Conservation (phyloP, 495 filamentous ascomycete genomes). For the Friedmanniomyces endolithicus region DNA sequence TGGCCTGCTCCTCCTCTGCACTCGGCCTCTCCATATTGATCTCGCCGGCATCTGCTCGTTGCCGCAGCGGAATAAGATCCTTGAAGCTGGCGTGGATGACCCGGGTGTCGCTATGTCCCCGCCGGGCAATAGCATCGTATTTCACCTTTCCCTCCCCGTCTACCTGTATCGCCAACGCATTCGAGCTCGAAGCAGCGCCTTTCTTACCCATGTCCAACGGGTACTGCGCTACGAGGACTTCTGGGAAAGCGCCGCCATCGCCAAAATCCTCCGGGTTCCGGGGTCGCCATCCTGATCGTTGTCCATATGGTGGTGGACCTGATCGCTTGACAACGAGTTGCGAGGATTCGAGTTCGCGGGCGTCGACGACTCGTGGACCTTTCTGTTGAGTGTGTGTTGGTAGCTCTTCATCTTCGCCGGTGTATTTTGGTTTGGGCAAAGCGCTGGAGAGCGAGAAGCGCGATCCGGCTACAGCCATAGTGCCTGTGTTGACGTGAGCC, state of each 20-base stretch:
- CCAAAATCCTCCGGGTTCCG: constrained; percentile 80
- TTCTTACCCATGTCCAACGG: constrained; percentile 89
- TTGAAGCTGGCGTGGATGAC: constrained; percentile 93
- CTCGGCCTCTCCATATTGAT: constrained; percentile 79
- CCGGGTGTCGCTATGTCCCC: constrained; percentile 70
- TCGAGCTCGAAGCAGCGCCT: constrained; percentile 51
- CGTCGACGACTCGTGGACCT: constrained; percentile 67
- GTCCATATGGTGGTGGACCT: constrained; percentile 77
- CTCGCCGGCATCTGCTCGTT: constrained; percentile 87
- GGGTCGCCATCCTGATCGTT: constrained; percentile 78
- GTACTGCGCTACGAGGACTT: constrained; percentile 88
- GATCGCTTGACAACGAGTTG: constrained; percentile 77
- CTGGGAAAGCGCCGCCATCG: constrained; percentile 92
- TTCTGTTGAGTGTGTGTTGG: constrained; percentile 59
- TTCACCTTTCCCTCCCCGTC: constrained; percentile 86
- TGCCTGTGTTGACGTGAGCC: neutral
- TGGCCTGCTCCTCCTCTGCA: constrained; percentile 66
- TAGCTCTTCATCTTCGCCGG: constrained; percentile 69
- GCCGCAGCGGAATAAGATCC: constrained; percentile 86
- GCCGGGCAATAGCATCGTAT: constrained; percentile 88
- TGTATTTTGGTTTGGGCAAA: constrained; percentile 82
- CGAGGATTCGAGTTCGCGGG: constrained; percentile 65
- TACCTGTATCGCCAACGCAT: constrained; percentile 83
- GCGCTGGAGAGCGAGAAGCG: constrained; percentile 61
- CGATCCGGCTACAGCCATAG: constrained; percentile 13